Evolutionary conservation across 768 basidiomycete species (phyloP).

Genomic region (Rhizopogon salebrosus): DNA sequence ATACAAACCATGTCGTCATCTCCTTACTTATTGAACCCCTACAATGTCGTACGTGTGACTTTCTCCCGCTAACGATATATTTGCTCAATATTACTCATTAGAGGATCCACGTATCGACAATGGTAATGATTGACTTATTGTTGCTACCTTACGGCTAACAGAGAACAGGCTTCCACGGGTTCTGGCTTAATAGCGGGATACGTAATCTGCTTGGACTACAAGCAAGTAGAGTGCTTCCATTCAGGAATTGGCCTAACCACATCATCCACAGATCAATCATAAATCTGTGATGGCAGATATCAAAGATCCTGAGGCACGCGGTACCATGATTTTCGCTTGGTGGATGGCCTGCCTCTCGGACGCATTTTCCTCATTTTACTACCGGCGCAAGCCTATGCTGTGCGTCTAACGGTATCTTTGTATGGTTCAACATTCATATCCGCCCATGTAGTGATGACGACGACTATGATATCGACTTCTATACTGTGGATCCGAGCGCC

Average conservation of each 20-base stretch:
- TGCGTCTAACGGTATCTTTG: constrained; percentile 26
- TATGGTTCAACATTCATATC: constrained; percentile 17
- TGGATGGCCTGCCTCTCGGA: constrained; percentile 90
- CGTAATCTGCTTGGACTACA: constrained; percentile 75
- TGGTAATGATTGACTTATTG: constrained; percentile 38
- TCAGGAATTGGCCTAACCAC: constrained; percentile 4
- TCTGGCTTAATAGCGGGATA: constrained; percentile 77
- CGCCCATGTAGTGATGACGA: constrained; percentile 57
- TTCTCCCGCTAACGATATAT: constrained; percentile 1
- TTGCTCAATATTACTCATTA: constrained; percentile 23
- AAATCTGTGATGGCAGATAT: constrained; percentile 73
- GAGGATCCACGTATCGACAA: constrained; percentile 70
- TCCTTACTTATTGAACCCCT: constrained; percentile 77
- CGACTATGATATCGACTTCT: constrained; percentile 88
- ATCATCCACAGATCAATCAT: constrained; percentile 63
- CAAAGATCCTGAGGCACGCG: constrained; percentile 67
- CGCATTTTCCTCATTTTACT: constrained; percentile 78
- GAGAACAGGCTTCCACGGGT: constrained; percentile 70
- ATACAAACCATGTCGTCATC: constrained; percentile 77
- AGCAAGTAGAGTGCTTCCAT: constrained; percentile 31
- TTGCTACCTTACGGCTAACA: constrained; percentile 12
- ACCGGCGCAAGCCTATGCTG: constrained; percentile 79
- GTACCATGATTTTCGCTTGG: constrained; percentile 89
- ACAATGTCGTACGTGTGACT: constrained; percentile 71
- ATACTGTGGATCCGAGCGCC: constrained; percentile 61